Evolutionary conservation across 2,329 filamentous ascomycete genomes (phyloP).

Genomic region (Colletotrichum plurivorum): DNA sequence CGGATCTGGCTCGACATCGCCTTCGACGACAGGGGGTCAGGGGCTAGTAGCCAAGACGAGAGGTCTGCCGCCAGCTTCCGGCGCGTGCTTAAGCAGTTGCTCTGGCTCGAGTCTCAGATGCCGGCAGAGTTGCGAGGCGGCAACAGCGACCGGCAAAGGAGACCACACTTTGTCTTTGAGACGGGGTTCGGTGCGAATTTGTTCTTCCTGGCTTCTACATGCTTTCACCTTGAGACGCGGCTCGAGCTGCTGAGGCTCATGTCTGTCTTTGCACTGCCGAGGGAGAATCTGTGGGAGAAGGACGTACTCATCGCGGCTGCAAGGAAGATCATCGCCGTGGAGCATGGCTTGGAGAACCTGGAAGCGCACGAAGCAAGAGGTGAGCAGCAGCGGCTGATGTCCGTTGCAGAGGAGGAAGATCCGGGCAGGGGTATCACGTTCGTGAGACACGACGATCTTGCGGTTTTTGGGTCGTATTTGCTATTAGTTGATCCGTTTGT

Average conservation of each 20-base stretch:
- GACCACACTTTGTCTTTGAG: conserved; percentile 10
- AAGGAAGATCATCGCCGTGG: conserved; percentile 4
- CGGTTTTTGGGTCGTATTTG: background rate
- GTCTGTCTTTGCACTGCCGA: conserved; percentile 2
- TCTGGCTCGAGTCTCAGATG: conserved; percentile 6
- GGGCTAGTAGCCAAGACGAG: background rate
- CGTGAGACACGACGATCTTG: background rate
- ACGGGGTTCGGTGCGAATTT: background rate
- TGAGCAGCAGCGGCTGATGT: background rate
- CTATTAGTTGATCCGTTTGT: background rate
- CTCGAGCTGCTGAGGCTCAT: conserved; percentile 5
- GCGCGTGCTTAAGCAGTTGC: background rate
- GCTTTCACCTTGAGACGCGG: background rate
- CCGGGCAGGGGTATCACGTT: background rate
- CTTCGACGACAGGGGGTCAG: background rate
- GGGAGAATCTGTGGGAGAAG: conserved; percentile 12
- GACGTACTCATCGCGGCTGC: conserved; percentile 5
- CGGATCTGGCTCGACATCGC: background rate
- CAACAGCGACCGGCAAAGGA: background rate
- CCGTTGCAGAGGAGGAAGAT: background rate
- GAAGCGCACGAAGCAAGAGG: background rate
- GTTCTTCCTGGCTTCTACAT: conserved; percentile 4
- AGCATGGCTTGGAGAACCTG: background rate
- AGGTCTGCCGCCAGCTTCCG: background rate
- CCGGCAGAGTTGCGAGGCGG: background rate